A percentile compares a stretch with the other conserved stretches of the same genome.
Evolutionary conservation across 2,329 filamentous ascomycete genomes (phyloP).

Genomic region (Chaetomium strumarium): DNA sequence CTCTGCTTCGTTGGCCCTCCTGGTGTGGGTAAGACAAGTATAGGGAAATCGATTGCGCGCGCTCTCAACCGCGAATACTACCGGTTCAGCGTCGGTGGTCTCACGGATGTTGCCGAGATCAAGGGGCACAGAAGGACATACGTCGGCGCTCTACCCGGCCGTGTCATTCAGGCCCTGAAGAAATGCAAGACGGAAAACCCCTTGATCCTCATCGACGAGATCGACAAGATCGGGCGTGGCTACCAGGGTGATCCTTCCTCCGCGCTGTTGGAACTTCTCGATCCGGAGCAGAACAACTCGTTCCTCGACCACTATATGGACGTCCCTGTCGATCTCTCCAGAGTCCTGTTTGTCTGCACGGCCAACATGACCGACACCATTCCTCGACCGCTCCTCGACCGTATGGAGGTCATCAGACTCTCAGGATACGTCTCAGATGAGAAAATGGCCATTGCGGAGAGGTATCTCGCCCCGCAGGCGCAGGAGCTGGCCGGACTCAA

Average conservation of each 20-base stretch:
- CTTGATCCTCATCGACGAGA: slow-evolving; percentile 90
- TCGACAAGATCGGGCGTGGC: slow-evolving; percentile 95
- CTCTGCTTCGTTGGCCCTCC: slow-evolving; percentile 95
- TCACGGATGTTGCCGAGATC: slow-evolving; percentile 97
- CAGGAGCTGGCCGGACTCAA: slow-evolving; percentile 89
- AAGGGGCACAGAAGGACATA: slow-evolving; percentile 96
- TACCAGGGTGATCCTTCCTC: slow-evolving; percentile 96
- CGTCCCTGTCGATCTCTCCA: slow-evolving; percentile 92
- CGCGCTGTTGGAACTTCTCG: slow-evolving; percentile 84
- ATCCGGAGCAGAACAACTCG: slow-evolving; percentile 94
- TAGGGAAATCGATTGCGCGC: slow-evolving; percentile 94
- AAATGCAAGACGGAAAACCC: slow-evolving; percentile 99
- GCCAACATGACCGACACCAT: slow-evolving; percentile 99
- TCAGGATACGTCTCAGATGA: slow-evolving; percentile 97
- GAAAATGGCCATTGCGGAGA: slow-evolving; percentile 97
- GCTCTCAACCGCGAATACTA: slow-evolving; percentile 96
- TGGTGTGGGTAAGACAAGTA: slow-evolving; percentile 97
- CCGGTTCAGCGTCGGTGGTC: slow-evolving; percentile 92
- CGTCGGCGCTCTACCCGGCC: slow-evolving; percentile 87
- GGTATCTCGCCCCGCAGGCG: slow-evolving; percentile 87
- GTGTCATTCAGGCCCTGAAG: slow-evolving; percentile 96
- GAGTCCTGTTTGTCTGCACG: slow-evolving; percentile 97
- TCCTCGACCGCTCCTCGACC: slow-evolving; percentile 83
- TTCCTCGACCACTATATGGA: slow-evolving; percentile 99
- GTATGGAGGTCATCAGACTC: slow-evolving; percentile 95